phyloP scores from a whole-genome alignment of 163 green algal genomes.

The Prototheca wickerhamii region DNA sequence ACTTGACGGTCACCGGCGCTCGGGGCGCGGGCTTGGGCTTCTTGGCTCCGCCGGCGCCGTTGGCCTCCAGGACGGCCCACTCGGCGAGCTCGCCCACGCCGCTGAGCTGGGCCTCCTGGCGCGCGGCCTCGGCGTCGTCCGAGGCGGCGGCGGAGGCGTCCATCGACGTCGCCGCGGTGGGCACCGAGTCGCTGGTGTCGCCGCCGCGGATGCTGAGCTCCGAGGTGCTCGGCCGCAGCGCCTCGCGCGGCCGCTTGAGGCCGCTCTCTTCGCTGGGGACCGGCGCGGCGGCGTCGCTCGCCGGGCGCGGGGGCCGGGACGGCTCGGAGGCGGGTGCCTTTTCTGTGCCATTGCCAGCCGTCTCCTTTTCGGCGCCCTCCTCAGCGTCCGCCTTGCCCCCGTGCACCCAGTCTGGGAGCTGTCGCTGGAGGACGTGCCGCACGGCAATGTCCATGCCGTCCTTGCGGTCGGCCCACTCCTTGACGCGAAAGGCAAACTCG shows the following conservation, averaged over 20 bases:
- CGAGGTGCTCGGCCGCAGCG: background rate
- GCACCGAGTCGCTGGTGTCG: no score
- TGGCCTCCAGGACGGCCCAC: background rate
- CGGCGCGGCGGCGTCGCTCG: no score
- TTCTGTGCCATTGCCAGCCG: background rate
- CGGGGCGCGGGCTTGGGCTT: background rate
- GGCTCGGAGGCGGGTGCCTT: background rate
- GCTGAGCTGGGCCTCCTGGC: background rate
- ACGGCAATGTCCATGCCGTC: constrained; percentile 31
- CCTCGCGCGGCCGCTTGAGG: background rate
- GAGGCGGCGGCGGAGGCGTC: no score
- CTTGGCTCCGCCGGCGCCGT: background rate
- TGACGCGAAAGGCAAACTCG: constrained; percentile 37
- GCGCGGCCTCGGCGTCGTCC: background rate
- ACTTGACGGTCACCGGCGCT: background rate
- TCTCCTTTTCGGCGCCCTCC: background rate
- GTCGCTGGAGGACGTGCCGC: constrained; percentile 19
- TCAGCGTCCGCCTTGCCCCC: no score
- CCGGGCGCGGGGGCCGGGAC: no score
- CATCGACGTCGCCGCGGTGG: background rate
- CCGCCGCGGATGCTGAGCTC: background rate
- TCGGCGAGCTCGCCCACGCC: background rate
- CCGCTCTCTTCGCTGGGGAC: background rate
- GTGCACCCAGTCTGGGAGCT: constrained; percentile 24
- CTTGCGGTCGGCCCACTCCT: constrained; percentile 24